A percentile compares a stretch with the other conserved stretches of the same genome.
Conservation (phyloP, 2,329 filamentous ascomycete genomes). For the Juglanconis sp. region DNA sequence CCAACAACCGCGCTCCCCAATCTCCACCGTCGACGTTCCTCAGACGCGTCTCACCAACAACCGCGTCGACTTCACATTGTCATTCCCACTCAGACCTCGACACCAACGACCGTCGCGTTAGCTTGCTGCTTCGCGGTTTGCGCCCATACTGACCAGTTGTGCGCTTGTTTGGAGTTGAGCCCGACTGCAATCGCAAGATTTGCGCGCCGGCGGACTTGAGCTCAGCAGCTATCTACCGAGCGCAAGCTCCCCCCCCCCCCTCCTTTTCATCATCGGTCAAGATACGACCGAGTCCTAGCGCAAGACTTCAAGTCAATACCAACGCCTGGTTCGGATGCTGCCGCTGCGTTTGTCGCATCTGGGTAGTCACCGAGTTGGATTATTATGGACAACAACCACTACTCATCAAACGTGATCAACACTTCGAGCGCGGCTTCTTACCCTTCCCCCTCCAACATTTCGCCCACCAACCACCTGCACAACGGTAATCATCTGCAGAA, state of each 20-base stretch:
- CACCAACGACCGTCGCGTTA: background rate
- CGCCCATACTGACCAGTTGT: background rate
- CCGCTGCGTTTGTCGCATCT: slow-evolving; percentile 16
- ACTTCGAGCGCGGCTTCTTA: slow-evolving; percentile 28
- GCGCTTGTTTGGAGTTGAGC: background rate
- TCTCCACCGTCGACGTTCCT: slow-evolving; percentile 14
- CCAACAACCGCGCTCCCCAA: slow-evolving; percentile 4
- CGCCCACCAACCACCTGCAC: slow-evolving; percentile 24
- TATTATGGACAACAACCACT: slow-evolving; percentile 29
- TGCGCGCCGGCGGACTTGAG: slow-evolving; percentile 1
- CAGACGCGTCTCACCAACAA: slow-evolving; percentile 14
- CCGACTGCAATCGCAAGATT: background rate
- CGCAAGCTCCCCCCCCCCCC: background rate
- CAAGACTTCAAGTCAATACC: background rate
- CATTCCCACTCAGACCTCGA: background rate
- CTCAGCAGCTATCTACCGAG: background rate
- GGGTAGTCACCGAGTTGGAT: slow-evolving; percentile 21
- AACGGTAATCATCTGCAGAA: slow-evolving; percentile 23
- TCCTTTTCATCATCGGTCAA: background rate
- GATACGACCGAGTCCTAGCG: slow-evolving; percentile 4
- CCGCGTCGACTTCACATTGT: slow-evolving; percentile 11
- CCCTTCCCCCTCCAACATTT: slow-evolving; percentile 25
- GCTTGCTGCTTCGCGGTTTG: too few species aligned
- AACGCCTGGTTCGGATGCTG: slow-evolving; percentile 17
- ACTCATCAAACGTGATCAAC: slow-evolving; percentile 30